Evolutionary conservation across 345 rosid genomes (phyloP), one percentile per base, ranked within the genome.

Genomic region (Jatropha curcas): DNA sequence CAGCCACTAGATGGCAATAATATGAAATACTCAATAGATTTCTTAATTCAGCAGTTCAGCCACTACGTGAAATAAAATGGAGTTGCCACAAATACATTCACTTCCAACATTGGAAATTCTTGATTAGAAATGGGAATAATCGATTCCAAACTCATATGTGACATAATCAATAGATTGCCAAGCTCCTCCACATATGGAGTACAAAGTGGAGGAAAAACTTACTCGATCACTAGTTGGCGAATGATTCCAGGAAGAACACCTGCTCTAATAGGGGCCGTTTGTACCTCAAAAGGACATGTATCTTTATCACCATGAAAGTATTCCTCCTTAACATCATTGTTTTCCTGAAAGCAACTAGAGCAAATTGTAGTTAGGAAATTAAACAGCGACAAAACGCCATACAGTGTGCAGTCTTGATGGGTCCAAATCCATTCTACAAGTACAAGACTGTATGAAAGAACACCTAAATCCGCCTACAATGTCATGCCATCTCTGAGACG

Each of bases 241-340:
- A 92, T 88, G 67, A 89, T 80, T 74, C 98, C 98, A 4, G 92
- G 97, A 80, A 95, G 99, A 68, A 85, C 90, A 31, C 99, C 94
- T 70, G 83, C 97, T 27, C 78, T 50, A 62, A 90, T 62, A 55
- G 97, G 97, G 61, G 99, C 96, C 34, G 96, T 89, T 82, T 87
- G 94, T 31, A 92, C 92, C 83, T 92, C 92, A 53, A 81, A 84
- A 13, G 83, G 76, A 76, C 65, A 60, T 25, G 17, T 11, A 59
- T 51, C 60, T 25, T 62, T 52, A 11, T 62, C 20, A 31, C 56
- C 72, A 24, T 67, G 60, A 64, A 65, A 20, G 64, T 50, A 64
- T 33, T 73, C 68, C 55, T 68, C 74, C 45, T 76, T 46, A 63
- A 60, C 58, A 74, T 79, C 67, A 53, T 43, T 57, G 25, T 71